Evolutionary conservation across 148 eudicot species (phyloP).

Genomic region (Euryodendron excelsum): DNA sequence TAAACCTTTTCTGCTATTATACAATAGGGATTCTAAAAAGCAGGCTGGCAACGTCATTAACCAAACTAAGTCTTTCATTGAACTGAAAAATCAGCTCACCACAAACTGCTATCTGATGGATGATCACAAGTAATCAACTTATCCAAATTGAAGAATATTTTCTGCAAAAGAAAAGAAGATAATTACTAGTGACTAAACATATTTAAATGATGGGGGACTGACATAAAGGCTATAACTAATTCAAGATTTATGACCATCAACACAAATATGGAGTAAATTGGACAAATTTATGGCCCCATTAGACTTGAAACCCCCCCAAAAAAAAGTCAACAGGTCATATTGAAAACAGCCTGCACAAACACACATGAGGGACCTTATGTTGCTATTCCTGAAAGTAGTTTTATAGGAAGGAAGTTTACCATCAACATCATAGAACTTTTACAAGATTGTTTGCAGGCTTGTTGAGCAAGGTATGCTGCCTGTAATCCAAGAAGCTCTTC

Average conservation of each 20-base stretch:
- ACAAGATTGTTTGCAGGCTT: slow-evolving; percentile 21
- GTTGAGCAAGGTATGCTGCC: slow-evolving; percentile 75
- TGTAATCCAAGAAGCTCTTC: slow-evolving; percentile 26
- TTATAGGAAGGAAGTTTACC: slow-evolving; percentile 42
- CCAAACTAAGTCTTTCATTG: not conserved
- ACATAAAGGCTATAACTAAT: not conserved
- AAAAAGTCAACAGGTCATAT: not conserved
- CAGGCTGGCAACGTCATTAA: not conserved
- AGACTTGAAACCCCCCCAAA: not conserved
- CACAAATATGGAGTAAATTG: not conserved
- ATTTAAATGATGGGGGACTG: not conserved
- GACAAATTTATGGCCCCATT: not conserved
- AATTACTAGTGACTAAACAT: slow-evolving; percentile 9
- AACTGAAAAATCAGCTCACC: slow-evolving; percentile 54
- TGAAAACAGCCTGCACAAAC: not conserved
- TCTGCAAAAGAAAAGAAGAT: slow-evolving; percentile 47
- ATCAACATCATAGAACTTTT: slow-evolving; percentile 60
- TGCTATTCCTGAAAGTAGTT: slow-evolving; percentile 5
- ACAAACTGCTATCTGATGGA: slow-evolving; percentile 62
- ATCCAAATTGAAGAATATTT: slow-evolving; percentile 69
- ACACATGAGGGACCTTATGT: no score
- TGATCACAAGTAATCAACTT: slow-evolving; percentile 62
- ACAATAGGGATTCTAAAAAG: not conserved
- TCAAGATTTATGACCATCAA: not conserved
- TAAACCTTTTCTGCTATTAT: not conserved